These are phyloP conservation scores for Cyclanthera cordifolia DNA, from an alignment of 306 rosid species.

Conservation along the genomic window DNA sequence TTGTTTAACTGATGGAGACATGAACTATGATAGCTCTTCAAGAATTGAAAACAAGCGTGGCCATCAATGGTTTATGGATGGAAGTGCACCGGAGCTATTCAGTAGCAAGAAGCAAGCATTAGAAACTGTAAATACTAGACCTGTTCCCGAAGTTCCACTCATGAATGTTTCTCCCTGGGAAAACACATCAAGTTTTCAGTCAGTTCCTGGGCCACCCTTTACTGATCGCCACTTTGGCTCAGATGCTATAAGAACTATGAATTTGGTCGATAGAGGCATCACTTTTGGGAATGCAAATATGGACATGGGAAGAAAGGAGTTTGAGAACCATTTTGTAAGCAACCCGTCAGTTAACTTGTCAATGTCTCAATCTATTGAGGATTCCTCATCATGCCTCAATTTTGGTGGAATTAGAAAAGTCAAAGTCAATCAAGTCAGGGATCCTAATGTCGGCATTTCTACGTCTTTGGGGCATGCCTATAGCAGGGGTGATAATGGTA, in stretches of 20 bases:
- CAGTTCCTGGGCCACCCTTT: conserved; percentile 56
- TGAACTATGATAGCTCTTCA: conserved; percentile 62
- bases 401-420: conserved; percentile 80
- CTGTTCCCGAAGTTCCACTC: conserved; percentile 48
- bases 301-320: conserved; percentile 47
- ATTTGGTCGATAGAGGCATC: conserved; percentile 56
- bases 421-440: conserved; percentile 91
- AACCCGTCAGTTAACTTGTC: conserved; percentile 58
- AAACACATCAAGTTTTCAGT: conserved; percentile 56
- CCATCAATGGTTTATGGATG: conserved; percentile 72
- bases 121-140: conserved; percentile 47
- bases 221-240: conserved; percentile 66
- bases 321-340: conserved; percentile 48
- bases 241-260: conserved; percentile 37
- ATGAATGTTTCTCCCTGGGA: conserved; percentile 62
- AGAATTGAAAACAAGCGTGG: conserved; percentile 68
- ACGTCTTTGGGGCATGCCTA: conserved; percentile 45
- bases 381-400: conserved; percentile 52
- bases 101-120: conserved; percentile 68
- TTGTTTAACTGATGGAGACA: conserved; percentile 64
- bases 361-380: conserved; percentile 49
- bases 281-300: conserved; percentile 50
- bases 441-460: conserved; percentile 45
- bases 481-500: conserved; percentile 32
- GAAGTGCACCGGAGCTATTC: conserved; percentile 44